Conservation (phyloP, 2,329 filamentous ascomycete genomes). For the Hypoxylon sp. region DNA sequence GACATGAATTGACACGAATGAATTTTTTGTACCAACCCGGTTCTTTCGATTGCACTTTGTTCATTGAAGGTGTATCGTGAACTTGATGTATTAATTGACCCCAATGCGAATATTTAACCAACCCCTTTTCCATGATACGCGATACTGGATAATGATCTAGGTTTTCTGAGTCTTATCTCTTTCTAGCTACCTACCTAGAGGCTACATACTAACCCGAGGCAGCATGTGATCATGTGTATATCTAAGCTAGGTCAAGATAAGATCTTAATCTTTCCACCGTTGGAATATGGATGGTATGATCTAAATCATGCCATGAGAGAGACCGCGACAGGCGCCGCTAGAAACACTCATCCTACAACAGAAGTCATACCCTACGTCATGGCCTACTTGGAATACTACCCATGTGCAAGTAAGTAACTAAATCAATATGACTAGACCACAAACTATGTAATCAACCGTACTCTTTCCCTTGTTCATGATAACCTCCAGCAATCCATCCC, state of each 20-base stretch:
- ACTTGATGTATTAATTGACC: not conserved
- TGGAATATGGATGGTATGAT: not conserved
- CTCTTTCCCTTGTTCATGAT: not conserved
- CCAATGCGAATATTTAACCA: not conserved
- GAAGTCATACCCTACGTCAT: not conserved
- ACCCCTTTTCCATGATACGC: not conserved
- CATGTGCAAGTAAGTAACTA: not conserved
- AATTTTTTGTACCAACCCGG: not conserved
- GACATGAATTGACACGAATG: slow-evolving; percentile 41
- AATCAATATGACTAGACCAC: not conserved
- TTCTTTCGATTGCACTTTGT: not conserved
- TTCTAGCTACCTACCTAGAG: not conserved
- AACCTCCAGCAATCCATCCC: not conserved
- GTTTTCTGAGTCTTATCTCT: not conserved
- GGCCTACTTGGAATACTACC: not conserved
- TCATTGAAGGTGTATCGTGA: not conserved
- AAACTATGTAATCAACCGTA: not conserved
- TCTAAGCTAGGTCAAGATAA: not conserved
- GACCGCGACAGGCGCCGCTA: not conserved
- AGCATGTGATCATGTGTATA: not conserved
- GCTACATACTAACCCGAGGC: not conserved
- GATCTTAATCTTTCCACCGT: not conserved
- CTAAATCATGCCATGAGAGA: not conserved
- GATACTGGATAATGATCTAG: too few species aligned
- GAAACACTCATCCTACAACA: not conserved